Conservation (phyloP, 257 asterid genomes). For the Lycium ferocissimum region DNA sequence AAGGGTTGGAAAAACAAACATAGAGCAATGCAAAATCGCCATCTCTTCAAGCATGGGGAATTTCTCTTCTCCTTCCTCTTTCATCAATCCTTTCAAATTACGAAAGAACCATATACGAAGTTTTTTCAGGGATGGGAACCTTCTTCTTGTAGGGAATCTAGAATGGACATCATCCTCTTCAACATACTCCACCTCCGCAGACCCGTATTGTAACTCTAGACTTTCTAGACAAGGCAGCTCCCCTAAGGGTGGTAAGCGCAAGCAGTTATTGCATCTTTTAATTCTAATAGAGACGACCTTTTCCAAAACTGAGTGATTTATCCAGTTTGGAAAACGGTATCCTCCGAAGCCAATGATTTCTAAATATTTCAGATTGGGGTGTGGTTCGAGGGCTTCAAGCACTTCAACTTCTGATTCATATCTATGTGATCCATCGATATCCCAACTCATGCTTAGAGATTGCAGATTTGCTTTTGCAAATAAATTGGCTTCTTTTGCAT, state of each 20-base stretch:
- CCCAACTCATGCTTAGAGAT: conserved; percentile 15
- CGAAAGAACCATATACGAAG: background rate
- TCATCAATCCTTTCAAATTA: conserved; percentile 35
- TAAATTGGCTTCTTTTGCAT: conserved; percentile 40
- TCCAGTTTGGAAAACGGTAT: conserved; percentile 38
- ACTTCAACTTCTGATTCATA: background rate
- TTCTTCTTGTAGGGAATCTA: background rate
- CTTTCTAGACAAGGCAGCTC: conserved; percentile 28
- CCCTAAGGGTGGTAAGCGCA: conserved; percentile 34
- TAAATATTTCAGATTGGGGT: conserved; percentile 7
- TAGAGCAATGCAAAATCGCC: too few relatives aligned
- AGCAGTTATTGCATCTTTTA: background rate
- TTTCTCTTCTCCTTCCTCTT: background rate
- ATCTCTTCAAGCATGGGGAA: conserved; percentile 4
- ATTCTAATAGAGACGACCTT: background rate
- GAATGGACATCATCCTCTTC: conserved; percentile 23
- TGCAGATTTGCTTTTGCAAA: conserved; percentile 28
- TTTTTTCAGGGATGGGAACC: conserved; percentile 25
- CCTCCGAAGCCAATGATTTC: conserved; percentile 31
- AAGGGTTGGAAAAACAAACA: too few relatives aligned
- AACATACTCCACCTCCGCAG: conserved; percentile 2
- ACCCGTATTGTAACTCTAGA: background rate
- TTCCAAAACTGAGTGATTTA: conserved; percentile 19
- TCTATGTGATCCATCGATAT: background rate
- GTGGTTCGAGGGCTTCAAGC: conserved; percentile 40